A percentile compares a stretch with the other conserved stretches of the same genome.
Evolutionary conservation across 495 filamentous ascomycete species (phyloP).

Genomic region (Lophiotrema nucula): DNA sequence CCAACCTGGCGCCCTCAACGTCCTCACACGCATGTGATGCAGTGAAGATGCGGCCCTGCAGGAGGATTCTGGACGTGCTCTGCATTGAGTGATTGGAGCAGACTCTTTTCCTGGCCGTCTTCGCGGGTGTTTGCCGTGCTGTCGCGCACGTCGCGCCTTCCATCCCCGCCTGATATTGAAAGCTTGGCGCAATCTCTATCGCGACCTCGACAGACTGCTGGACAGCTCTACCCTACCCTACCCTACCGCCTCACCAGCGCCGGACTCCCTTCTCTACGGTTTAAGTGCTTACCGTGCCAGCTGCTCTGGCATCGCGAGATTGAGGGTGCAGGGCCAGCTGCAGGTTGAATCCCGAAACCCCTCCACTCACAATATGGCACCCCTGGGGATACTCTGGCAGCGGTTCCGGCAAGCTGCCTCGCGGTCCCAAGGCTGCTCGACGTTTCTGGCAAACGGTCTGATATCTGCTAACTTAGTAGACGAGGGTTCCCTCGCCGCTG

Average conservation of each 20-base stretch:
- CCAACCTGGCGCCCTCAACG: background rate
- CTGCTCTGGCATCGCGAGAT: slow-evolving; percentile 14
- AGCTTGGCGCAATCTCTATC: slow-evolving; percentile 4
- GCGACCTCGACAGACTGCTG: background rate
- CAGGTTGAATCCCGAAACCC: slow-evolving; percentile 26
- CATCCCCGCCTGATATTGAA: background rate
- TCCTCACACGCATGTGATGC: background rate
- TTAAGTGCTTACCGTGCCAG: slow-evolving; percentile 26
- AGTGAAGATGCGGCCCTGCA: slow-evolving; percentile 7
- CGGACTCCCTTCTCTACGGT: slow-evolving; percentile 6
- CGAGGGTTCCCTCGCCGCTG: slow-evolving; percentile 13
- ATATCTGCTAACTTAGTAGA: slow-evolving; percentile 1
- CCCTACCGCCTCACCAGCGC: background rate
- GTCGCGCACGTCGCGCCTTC: background rate
- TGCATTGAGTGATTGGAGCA: slow-evolving; percentile 15
- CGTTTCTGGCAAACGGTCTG: slow-evolving; percentile 9
- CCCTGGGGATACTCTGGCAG: background rate
- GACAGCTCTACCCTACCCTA: background rate
- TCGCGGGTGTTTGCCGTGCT: background rate
- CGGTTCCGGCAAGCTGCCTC: background rate
- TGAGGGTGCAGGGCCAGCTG: slow-evolving; percentile 12
- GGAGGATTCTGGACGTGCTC: slow-evolving; percentile 15
- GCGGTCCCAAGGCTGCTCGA: background rate
- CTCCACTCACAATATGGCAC: background rate
- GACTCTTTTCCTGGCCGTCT: background rate